Evolutionary conservation across 306 rosid genomes (phyloP).

Genomic region (Rosa multiflora): DNA sequence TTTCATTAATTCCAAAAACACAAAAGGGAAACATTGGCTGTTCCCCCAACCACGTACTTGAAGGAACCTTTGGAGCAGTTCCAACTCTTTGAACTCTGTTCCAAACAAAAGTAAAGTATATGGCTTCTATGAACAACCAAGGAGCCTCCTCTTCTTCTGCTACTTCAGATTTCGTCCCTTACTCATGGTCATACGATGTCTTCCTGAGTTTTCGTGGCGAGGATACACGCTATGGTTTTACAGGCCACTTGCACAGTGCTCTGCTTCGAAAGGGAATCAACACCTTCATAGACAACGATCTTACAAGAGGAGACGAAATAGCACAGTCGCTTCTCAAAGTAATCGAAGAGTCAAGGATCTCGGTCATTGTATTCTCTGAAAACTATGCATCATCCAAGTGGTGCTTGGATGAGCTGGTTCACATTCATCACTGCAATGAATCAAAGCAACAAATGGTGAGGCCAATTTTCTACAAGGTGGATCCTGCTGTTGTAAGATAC

Average conservation of each 20-base stretch:
- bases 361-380: background rate
- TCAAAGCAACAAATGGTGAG: slow-evolving; percentile 2
- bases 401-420: background rate
- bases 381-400: too few relatives aligned
- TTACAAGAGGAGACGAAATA: background rate
- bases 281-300: background rate
- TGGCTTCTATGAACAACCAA: background rate
- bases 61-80: too few relatives aligned
- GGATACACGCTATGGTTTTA: background rate
- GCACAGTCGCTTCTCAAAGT: background rate
- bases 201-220: background rate
- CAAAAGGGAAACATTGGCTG: too few relatives aligned
- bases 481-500: background rate
- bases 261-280: background rate
- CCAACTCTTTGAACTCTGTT: background rate
- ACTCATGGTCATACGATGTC: background rate
- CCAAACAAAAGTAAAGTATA: background rate
- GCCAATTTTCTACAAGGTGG: slow-evolving; percentile 11
- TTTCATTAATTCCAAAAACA: too few relatives aligned
- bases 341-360: background rate
- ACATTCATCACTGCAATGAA: background rate
- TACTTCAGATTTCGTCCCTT: background rate
- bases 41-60: too few relatives aligned
- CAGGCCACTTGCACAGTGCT: background rate
- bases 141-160: background rate